Evolutionary conservation across 2,329 filamentous ascomycete genomes (phyloP).

Genomic region (Atkinsonella texensis): DNA sequence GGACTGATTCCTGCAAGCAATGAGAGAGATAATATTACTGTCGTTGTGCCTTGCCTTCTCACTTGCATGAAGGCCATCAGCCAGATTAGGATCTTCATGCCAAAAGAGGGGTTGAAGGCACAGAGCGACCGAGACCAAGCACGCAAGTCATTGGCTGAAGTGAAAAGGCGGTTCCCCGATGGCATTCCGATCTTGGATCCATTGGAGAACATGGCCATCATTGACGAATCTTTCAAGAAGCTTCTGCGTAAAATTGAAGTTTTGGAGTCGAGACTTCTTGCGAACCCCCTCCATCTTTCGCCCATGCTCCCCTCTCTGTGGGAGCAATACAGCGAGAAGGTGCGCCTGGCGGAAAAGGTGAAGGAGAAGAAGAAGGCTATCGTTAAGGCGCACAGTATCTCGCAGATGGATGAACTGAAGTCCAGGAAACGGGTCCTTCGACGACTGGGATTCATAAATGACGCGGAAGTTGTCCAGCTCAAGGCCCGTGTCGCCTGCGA

Average conservation of each 20-base stretch:
- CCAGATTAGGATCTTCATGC: conserved; percentile 72
- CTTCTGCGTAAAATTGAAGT: conserved; percentile 93
- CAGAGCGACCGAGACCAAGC: conserved; percentile 54
- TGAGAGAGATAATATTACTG: conserved; percentile 19
- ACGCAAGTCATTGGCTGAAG: conserved; percentile 62
- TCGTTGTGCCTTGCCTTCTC: conserved; percentile 64
- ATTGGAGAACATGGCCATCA: conserved; percentile 92
- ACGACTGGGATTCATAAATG: conserved; percentile 90
- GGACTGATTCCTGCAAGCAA: conserved; percentile 37
- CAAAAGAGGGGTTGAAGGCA: conserved; percentile 56
- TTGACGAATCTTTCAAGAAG: conserved; percentile 86
- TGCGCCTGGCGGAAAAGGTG: conserved; percentile 63
- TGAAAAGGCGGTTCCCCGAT: conserved; percentile 81
- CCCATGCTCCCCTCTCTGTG: conserved; percentile 74
- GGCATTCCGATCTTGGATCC: conserved; percentile 83
- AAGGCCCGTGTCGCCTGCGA: conserved; percentile 97
- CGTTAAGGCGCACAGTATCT: conserved; percentile 68
- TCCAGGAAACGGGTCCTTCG: conserved; percentile 90
- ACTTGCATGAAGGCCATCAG: conserved; percentile 77
- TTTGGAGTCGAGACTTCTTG: conserved; percentile 75
- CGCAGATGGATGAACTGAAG: conserved; percentile 93
- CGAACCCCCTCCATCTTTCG: conserved; percentile 86
- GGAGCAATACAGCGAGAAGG: conserved; percentile 75
- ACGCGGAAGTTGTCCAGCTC: conserved; percentile 86
- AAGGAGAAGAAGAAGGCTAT: conserved; percentile 85